phyloP scores from a whole-genome alignment of 768 basidiomycete species.

The Pulveroboletus sp. region DNA sequence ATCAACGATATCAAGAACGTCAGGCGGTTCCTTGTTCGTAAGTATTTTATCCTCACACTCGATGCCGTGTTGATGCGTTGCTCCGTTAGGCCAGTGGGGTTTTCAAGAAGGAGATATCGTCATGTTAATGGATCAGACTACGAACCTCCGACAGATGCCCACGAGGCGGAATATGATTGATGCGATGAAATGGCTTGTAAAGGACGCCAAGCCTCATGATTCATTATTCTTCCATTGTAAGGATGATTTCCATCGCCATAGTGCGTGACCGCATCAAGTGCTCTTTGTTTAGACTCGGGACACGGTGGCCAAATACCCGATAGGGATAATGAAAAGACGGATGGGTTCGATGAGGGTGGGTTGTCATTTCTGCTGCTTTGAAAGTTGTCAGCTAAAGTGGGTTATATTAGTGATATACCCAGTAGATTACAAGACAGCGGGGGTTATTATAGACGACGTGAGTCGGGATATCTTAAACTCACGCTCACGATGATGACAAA shows the following conservation, averaged over 20 bases:
- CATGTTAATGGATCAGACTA: slow-evolving; percentile 47
- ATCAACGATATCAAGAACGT: slow-evolving; percentile 78
- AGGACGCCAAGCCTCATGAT: slow-evolving; percentile 62
- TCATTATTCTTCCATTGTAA: slow-evolving; percentile 73
- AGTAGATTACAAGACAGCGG: slow-evolving; percentile 70
- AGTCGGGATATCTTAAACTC: slow-evolving; percentile 18
- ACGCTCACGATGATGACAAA: not conserved
- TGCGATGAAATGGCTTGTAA: slow-evolving; percentile 64
- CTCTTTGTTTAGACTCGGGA: slow-evolving; percentile 64
- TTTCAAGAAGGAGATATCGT: slow-evolving; percentile 54
- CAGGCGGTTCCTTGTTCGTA: slow-evolving; percentile 60
- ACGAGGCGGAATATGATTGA: slow-evolving; percentile 52
- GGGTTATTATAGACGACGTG: slow-evolving; percentile 78
- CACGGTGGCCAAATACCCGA: slow-evolving; percentile 93
- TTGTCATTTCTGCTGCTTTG: not conserved
- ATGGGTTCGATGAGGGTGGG: slow-evolving; percentile 75
- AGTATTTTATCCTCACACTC: slow-evolving; percentile 10
- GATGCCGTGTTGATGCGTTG: not conserved
- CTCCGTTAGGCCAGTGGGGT: slow-evolving; percentile 36
- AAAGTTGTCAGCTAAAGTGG: not conserved
- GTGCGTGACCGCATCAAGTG: not conserved
- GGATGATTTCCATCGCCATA: not conserved
- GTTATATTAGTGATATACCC: slow-evolving; percentile 74
- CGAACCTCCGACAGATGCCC: slow-evolving; percentile 41
- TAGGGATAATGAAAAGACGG: slow-evolving; percentile 68